Evolutionary conservation across 805 yeast genomes (phyloP), one percentile per base, ranked within the genome.

Genomic region (Metschnikowia drakensbergensis): DNA sequence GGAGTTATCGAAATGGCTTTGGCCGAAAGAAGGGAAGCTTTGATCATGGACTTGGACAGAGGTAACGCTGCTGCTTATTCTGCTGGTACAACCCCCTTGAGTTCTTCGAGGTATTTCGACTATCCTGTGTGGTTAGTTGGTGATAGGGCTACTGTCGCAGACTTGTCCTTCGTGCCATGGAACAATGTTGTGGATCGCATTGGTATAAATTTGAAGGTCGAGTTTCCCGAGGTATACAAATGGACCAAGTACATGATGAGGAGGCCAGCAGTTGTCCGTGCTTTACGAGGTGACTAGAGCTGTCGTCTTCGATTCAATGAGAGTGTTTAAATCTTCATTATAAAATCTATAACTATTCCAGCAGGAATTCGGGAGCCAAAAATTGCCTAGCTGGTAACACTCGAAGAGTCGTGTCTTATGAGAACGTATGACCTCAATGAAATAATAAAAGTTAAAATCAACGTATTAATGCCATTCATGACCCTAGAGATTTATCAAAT

Each of bases 231-330:
- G 69, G 97, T 90, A 41, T 90, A 88, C 72, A 88, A 88, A 66
- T 91, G 97, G 97, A 91, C 97, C 8, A 85, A 86, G 64, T 84
- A 83, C 60, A 88, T 91, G 96, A 87, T 91, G 96, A 81, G 92
- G 67, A 81, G 97, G 62, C 96, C 96, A 3, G 91, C 94, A 1
- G 97, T 91, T 29, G 76, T 86, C 27, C 79, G 92, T 54, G 97
- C 97, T 2, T 73, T 91, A 51, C 80, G 90, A 52, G 94, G 90
- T 3, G 88, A 83, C 50, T 72, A 40, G 23, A 13, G 6, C 29
- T 37, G 39, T 25, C 25, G 9, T n/a, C 39, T 26, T 37, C 29
- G 5, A 25, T 30, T 37, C n/a, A 25, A 11, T 26, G 17, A 37
- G 30, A 37, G 10, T n/a, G 29, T 37, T n/a, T 37, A 8, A 27